Evolutionary conservation across 2,329 filamentous ascomycete species (phyloP), one percentile per base, ranked within the genome.

Genomic region (Daldinia sp.): DNA sequence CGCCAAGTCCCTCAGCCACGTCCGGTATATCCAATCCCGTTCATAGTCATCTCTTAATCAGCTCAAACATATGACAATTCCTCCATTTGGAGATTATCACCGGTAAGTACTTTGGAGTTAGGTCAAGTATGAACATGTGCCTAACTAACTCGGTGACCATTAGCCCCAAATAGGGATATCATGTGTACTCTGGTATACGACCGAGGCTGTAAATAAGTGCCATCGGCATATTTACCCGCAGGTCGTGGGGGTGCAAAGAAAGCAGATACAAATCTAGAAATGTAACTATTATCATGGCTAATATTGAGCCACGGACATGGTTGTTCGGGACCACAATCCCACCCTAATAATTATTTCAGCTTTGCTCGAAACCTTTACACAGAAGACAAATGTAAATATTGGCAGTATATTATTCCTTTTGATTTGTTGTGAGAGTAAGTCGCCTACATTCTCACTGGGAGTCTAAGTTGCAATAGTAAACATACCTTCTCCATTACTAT

Each of bases 1-100:
- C 48, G 67, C 69, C 69, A 69, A 71, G 67, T 50, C 59, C 57
- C 46, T 51, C 59, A 63, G 64, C 69, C 67, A 65, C 59, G 33
- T 54, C 30, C 30, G 48, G 62, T 44, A 56, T 41, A 57, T 65
- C 53, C 61, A 57, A 54, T 28, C 18, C 13, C 13, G 39, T 39
- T 23, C 39, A 46, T 23, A 30, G 18, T 46, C 50, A 54, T 37
- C 51, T 26, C 18, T 37, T 35, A 54, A 35, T 54, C 33, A 54
- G 33, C 51, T 39, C 26, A 10, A 51, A 51, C 15, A 51, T 18
- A 15, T 30, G 28, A 51, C 4, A 28, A 50, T 33, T 51, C 6
- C 46, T 51, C 7, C 15, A 51, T 51, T 51, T 51, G 46, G 46
- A 51, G 26, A 30, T 15, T 33, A 18, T 51, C 18, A 51, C 13